Evolutionary conservation across 108 stramenopile genomes (phyloP), one percentile per base, ranked within the genome.

Genomic region (Cyclotella sp.): DNA sequence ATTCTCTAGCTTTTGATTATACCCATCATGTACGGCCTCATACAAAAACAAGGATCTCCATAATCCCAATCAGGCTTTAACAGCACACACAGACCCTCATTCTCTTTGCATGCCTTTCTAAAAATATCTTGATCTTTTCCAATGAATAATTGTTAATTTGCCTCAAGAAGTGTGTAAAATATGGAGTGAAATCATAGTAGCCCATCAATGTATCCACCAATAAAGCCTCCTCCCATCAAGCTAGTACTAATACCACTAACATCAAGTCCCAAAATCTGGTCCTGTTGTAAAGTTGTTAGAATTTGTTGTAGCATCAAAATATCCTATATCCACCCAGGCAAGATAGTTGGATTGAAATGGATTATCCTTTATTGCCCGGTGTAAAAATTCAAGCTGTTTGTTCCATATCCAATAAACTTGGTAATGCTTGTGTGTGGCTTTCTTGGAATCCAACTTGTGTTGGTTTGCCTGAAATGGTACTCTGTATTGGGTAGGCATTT

Each of bases 281-380:
- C 44, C 18, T 64, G 19, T 64, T 64, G 39, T 64, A 57, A 57
- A 19, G 55, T 19, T 24, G 55, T 24, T 24, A 21, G 22, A 24
- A 57, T 57, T 4, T 81, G 74, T 66, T 60, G 73, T 22, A 91
- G 64, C 73, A 91, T 60, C 15, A 73, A 86, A 89, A 44, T 83
- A 87, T 22, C 91, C 91, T 76, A 89, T 89, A 62, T 91, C 87
- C 22, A 72, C 75, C 73, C 73, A 86, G 63, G 86, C 47, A 54
- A 86, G 88, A 28, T 86, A 47, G 58, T 84, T 81, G 61, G 67
- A 81, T 41, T 77, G 55, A 59, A 85, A 91, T 18, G 75, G 42
- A 54, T 91, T 88, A 6, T 39, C 14, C 68, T 70, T 75, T 49
- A 89, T 91, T 8, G 91, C 79, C 71, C 82, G 52, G 0, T 29